Evolutionary conservation across 2,329 filamentous ascomycete species (phyloP).

Genomic region (Aciculosporium take): DNA sequence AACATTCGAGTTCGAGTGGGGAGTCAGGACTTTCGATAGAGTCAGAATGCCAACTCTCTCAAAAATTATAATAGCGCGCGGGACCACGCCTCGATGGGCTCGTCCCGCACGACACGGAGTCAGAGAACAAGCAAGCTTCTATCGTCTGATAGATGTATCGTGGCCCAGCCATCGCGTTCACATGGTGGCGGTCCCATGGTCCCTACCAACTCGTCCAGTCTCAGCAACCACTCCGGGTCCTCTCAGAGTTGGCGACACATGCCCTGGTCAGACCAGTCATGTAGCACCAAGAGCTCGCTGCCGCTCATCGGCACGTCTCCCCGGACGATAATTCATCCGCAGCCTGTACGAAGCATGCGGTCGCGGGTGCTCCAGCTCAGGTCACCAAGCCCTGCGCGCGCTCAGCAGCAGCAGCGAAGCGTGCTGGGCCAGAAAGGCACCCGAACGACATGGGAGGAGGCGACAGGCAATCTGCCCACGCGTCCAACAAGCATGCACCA

Average conservation of each 20-base stretch:
- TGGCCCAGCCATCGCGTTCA: not conserved
- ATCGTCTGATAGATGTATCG: not conserved
- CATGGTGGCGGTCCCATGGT: not conserved
- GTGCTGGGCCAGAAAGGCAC: constrained; percentile 1
- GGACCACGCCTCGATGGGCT: not conserved
- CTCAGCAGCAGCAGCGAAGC: constrained; percentile 1
- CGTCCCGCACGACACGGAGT: not conserved
- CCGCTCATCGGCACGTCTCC: constrained; percentile 1
- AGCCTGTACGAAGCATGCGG: constrained; percentile 9
- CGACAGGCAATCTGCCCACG: not conserved
- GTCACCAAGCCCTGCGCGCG: constrained; percentile 1
- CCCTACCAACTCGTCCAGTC: constrained; percentile 2
- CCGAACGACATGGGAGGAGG: not conserved
- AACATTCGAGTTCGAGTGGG: constrained; percentile 17
- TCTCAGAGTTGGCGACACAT: constrained; percentile 1
- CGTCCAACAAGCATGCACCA: not conserved
- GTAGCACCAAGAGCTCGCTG: constrained; percentile 6
- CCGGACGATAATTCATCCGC: constrained; percentile 11
- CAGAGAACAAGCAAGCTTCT: not conserved
- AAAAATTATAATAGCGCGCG: constrained; percentile 1
- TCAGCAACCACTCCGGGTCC: constrained; percentile 4
- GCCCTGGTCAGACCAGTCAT: constrained; percentile 5
- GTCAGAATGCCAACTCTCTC: constrained; percentile 8
- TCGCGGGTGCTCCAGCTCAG: constrained; percentile 3
- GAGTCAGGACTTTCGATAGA: constrained; percentile 17